Evolutionary conservation across 371 early-diverging fungal species (phyloP), one percentile per base, ranked within the genome.

Genomic region (Dentiscutata heterogama): DNA sequence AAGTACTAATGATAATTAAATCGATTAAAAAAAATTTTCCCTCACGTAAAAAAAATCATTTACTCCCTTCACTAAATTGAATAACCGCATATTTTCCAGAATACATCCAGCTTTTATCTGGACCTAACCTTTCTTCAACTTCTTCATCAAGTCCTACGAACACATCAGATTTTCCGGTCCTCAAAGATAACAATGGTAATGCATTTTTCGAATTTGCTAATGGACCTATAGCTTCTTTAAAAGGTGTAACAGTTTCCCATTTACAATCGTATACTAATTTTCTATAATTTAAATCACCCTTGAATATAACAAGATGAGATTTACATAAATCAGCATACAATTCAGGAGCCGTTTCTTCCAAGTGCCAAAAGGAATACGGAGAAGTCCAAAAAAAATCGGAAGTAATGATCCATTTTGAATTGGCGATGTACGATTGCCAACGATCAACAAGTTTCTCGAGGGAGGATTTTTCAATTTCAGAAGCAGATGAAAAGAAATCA

Each of bases 271-370:
- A 95, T 5, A 94, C 92, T 22, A 97, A 88, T 85, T 99, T 99
- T 80, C 99, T 91, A 86, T 95, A 99, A 88, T 99, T 99, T 83
- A 99, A 85, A 83, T 99, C 99, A 46, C 99, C 99, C 86, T 99
- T 99, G 85, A 96, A 98, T 20, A 99, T 89, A 51, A 95, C 88
- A 29, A 96, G 79, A 29, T 91, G 88, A 4, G 95, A 88, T 35
- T 88, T 83, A 16, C 90, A 70, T 84, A 93, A 84, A 42, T 92
- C 88, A 1, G 85, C 75, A 85, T 89, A 95, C 7, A 96, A 85
- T 6, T 89, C 90, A 13, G 92, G 90, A 8, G 93, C 94, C 11
- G 86, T 83, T 0, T 86, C 87, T 0, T 89, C 89, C 78, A 99
- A 88, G 58, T 95, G 92, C 87, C 94, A 92, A 86, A 91, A 97